Percentiles rank a stretch among this genome's conserved stretches.
Evolutionary conservation across 352 stramenopile species (phyloP).

Genomic region (Globisporangium emineosum): DNA sequence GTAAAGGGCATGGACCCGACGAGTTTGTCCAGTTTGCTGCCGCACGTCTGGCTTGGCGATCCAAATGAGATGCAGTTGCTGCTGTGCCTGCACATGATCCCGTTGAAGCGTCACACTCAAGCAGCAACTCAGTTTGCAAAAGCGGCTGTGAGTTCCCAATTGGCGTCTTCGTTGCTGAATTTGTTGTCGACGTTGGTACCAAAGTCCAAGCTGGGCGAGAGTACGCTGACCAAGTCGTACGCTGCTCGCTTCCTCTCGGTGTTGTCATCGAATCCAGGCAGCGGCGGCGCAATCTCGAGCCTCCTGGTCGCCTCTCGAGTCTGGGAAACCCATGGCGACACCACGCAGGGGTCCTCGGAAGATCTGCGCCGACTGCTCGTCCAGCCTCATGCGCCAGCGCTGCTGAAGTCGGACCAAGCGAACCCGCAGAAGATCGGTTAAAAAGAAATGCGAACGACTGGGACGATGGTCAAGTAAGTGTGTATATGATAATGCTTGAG

Average conservation of each 20-base stretch:
- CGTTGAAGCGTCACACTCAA: constrained; percentile 83
- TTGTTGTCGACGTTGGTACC: constrained; percentile 76
- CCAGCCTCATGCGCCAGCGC: constrained; percentile 60
- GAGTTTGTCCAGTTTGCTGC: constrained; percentile 63
- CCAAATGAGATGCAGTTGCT: constrained; percentile 81
- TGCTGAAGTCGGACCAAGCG: constrained; percentile 77
- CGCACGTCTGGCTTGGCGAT: constrained; percentile 75
- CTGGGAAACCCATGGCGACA: constrained; percentile 83
- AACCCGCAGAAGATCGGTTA: constrained; percentile 86
- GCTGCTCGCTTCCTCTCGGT: constrained; percentile 80
- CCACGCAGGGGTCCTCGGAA: constrained; percentile 74
- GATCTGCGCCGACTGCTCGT: constrained; percentile 76
- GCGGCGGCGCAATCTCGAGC: constrained; percentile 77
- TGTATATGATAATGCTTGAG: not conserved
- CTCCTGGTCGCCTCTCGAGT: constrained; percentile 73
- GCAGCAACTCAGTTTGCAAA: constrained; percentile 84
- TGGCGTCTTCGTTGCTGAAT: constrained; percentile 79
- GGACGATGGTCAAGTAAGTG: not conserved
- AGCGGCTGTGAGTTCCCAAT: constrained; percentile 68
- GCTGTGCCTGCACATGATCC: constrained; percentile 86
- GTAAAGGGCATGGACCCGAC: constrained; percentile 86
- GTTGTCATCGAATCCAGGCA: constrained; percentile 81
- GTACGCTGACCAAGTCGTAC: constrained; percentile 79
- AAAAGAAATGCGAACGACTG: not conserved
- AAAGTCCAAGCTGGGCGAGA: constrained; percentile 79